Evolutionary conservation across 176 grass and related monocot species (phyloP), one percentile per base, ranked within the genome.

Genomic region (Phoenix dactylifera): DNA sequence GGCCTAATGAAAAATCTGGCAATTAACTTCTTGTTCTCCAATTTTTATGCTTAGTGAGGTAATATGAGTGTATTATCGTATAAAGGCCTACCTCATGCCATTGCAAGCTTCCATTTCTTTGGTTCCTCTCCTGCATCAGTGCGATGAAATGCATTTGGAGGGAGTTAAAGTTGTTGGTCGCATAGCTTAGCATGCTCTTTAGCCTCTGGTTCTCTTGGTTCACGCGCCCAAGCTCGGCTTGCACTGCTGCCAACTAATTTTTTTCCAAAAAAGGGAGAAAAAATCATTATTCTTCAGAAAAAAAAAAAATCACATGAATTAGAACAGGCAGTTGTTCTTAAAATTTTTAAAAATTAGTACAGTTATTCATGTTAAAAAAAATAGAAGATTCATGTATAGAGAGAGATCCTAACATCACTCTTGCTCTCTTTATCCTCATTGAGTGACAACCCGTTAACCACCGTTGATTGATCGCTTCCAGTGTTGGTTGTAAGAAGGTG

Each of bases 121-220:
- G 50, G 68, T 49, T 78, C 57, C 51, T 71, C 71, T 80, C 75
- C 57, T 87, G 91, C 80, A 72, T 79, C 59, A 96, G 72, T 50
- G 77, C 62, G 51, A 70, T 16, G 55, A 90, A 72, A 53, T 90
- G 92, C 80, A 76, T 90, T 61, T 88, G 86, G 2, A 96, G 92
- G 49, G 83, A 72, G 35, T 82, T 85, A 78, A 90, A 90, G 72
- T 85, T 90, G 64, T 0, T 52, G 50, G 72, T 88, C 70, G 85
- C 87, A 62, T 90, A 87, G 54, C 60, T 60, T 15, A 96, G 73
- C 78, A 88, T 85, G 55, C 54, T 83, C 24, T 60, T 80, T 51
- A 96, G 76, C 17, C 78, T 78, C 62, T 96, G 83, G 76, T 96
- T 96, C 83, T 96, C 92, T 59, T 96, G 80, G 39, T 85, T 90